Conservation (phyloP, 1,284 basidiomycete species). For the Trichosporon ovoides region DNA sequence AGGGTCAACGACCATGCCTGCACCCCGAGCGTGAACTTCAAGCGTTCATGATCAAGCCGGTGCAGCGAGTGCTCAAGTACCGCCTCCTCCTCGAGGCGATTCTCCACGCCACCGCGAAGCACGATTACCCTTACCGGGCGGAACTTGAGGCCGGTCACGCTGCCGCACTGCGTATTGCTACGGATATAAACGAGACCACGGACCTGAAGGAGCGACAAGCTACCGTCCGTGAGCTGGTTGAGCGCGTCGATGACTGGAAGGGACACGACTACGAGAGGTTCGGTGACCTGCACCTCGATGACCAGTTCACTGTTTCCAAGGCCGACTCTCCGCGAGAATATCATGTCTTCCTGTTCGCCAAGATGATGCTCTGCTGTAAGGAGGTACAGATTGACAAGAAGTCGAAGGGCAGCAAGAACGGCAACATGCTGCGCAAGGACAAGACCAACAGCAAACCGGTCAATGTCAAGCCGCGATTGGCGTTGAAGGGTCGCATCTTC, state of each 20-base stretch:
- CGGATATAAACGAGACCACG: conserved; percentile 91
- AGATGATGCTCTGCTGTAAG: conserved; percentile 98
- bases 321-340: conserved; percentile 95
- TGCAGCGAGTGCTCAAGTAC: conserved; percentile 73
- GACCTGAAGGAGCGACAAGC: conserved; percentile 64
- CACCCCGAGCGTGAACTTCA: conserved; percentile 64
- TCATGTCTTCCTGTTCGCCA: conserved; percentile 97
- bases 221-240: conserved; percentile 82
- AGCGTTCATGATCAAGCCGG: conserved; percentile 71
- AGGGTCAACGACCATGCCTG: conserved; percentile 34
- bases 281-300: conserved; percentile 86
- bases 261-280: conserved; percentile 93
- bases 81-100: conserved; percentile 57
- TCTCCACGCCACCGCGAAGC: conserved; percentile 39
- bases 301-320: conserved; percentile 93
- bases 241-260: conserved; percentile 97
- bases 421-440: conserved; percentile 45
- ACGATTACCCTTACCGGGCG: conserved; percentile 64
- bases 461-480: conserved; percentile 67
- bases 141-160: conserved; percentile 79
- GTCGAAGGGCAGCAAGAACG: conserved; percentile 40
- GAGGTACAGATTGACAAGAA: conserved; percentile 54
- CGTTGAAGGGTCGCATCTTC: conserved; percentile 96
- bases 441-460: conserved; percentile 54
- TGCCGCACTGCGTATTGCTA: conserved; percentile 86